These are phyloP conservation scores for Fusarium robinianum DNA, from an alignment of 2,329 filamentous ascomycete species.

Conservation along the genomic window DNA sequence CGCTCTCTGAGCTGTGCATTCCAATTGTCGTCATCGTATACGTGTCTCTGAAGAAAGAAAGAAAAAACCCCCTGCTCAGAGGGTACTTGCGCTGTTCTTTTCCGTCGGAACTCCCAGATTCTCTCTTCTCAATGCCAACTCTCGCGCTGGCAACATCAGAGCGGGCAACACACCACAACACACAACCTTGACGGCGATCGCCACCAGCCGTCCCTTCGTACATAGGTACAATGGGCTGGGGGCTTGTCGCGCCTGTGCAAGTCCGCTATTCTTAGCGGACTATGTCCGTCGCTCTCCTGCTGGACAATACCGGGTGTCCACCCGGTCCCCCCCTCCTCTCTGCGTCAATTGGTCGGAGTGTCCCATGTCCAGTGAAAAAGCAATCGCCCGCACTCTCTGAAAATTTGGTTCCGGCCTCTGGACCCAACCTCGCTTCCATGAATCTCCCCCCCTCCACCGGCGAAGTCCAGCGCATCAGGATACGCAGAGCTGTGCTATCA, in stretches of 20 bases:
- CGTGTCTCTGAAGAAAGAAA: too few species aligned
- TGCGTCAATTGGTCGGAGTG: conserved; percentile 16
- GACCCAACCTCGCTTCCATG: neutral
- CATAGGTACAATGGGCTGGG: too few species aligned
- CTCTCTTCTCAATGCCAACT: too few species aligned
- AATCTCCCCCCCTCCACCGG: conserved; percentile 11
- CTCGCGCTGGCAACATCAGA: too few species aligned
- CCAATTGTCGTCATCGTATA: conserved; percentile 15
- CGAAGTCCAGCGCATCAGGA: too few species aligned
- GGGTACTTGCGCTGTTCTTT: too few species aligned
- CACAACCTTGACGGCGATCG: conserved; percentile 6
- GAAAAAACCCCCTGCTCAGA: too few species aligned
- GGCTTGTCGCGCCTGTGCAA: conserved; percentile 9
- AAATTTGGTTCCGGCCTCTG: conserved; percentile 7
- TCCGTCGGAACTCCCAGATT: too few species aligned
- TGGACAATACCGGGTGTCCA: conserved; percentile 28
- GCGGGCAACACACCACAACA: conserved; percentile 9
- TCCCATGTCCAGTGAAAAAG: conserved; percentile 7
- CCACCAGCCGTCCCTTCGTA: too few species aligned
- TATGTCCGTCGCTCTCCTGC: neutral
- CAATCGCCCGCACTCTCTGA: conserved; percentile 17
- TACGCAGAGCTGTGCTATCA: too few species aligned
- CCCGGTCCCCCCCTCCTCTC: conserved; percentile 19
- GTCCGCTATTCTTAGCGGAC: too few species aligned
- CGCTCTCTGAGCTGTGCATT: too few species aligned